These are phyloP conservation scores for Clavispora fructus DNA, from an alignment of 805 yeast species.

Conservation along the genomic window DNA sequence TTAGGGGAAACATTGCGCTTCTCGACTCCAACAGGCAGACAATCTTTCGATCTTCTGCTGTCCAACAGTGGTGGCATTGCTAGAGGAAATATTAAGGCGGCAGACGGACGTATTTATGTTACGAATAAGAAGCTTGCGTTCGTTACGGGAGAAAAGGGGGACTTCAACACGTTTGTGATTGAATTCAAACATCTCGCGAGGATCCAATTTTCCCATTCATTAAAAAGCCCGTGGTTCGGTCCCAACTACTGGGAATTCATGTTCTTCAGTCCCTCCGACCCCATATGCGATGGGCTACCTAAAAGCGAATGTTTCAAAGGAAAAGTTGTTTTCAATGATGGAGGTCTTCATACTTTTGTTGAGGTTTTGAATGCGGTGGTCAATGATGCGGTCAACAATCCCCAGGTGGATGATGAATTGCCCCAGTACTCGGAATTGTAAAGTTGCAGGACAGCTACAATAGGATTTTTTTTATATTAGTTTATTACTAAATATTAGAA, in stretches of 20 bases:
- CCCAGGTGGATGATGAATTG: conserved; percentile 39
- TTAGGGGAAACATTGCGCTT: conserved; percentile 14
- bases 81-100: conserved; percentile 23
- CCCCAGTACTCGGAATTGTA: conserved; percentile 31
- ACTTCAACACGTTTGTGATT: conserved; percentile 37
- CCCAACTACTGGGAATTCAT: conserved; percentile 44
- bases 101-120: conserved; percentile 37
- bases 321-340: conserved; percentile 38
- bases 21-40: conserved; percentile 19
- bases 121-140: conserved; percentile 39
- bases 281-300: conserved; percentile 38
- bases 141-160: conserved; percentile 36
- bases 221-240: conserved; percentile 52
- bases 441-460: neutral
- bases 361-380: conserved; percentile 27
- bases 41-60: conserved; percentile 24
- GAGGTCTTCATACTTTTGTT: conserved; percentile 43
- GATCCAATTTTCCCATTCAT: conserved; percentile 32
- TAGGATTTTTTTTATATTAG: neutral
- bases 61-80: conserved; percentile 4
- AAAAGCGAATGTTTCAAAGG: conserved; percentile 34
- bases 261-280: conserved; percentile 29
- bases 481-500: neutral
- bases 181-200: conserved; percentile 22
- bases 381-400: conserved; percentile 32